A percentile compares a stretch with the other conserved stretches of the same genome.
phyloP scores from a whole-genome alignment of 257 asterid genomes.

The Datura wrightii region DNA sequence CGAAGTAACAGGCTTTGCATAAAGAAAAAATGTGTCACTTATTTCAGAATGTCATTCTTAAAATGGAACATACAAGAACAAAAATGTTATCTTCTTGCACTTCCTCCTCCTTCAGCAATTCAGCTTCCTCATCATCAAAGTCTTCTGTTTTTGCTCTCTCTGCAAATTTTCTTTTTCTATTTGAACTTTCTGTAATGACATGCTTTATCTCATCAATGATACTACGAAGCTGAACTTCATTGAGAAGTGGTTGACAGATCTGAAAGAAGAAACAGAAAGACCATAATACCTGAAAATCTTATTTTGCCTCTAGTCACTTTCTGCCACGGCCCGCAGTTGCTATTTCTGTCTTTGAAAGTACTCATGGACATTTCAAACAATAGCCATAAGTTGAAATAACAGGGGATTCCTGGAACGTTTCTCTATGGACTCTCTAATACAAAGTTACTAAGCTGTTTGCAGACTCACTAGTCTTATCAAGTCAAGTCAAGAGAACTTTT shows the following conservation, averaged over 20 bases:
- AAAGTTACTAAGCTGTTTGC: no score
- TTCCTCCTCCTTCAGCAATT: not conserved
- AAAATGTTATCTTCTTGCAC: not conserved
- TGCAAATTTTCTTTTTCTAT: not conserved
- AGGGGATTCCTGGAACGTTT: no score
- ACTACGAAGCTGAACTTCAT: not conserved
- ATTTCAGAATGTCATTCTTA: not conserved
- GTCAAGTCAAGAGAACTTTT: no score
- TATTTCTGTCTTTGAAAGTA: not conserved
- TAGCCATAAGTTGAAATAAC: conserved; percentile 31
- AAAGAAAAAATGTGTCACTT: no score
- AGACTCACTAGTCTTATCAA: no score
- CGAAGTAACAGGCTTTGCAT: not conserved
- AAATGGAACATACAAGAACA: not conserved
- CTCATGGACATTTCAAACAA: not conserved
- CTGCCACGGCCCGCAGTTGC: no score
- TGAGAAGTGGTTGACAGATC: not conserved
- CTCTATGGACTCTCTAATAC: no score
- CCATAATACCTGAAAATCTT: conserved; percentile 44
- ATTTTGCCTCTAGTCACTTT: conserved; percentile 49
- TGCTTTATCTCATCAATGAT: not conserved
- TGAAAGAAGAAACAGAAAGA: not conserved
- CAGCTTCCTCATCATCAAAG: not conserved
- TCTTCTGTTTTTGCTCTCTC: not conserved
- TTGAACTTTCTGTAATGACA: not conserved